Evolutionary conservation across 225 moss, liverwort and hornwort species (phyloP), one percentile per base, ranked within the genome.

Genomic region (Asterella californica): DNA sequence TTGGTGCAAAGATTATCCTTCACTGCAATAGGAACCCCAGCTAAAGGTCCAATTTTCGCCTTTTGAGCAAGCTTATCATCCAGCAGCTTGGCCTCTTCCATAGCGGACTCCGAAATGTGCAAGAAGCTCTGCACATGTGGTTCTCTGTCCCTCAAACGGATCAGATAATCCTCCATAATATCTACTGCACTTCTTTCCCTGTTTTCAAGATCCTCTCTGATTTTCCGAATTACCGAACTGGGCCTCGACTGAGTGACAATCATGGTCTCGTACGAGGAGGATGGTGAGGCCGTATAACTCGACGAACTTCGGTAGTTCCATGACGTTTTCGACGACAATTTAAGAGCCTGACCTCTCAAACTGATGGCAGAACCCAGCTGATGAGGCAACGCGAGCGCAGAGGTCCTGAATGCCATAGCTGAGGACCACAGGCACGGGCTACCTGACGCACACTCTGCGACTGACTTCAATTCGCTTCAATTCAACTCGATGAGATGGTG

Each of bases 1-100:
- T 85, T 88, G 1, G 97, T 99, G 63, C 97, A 95, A 4, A 99
- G 81, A 62, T 99, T 99, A 54, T 99, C 97, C 88, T 99, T 99
- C 82, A 93, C 92, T 0, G 91, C 97, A 22, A 99, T 76, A 45
- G 94, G 95, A 79, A 93, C 91, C 10, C 97, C 97, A 6, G 89
- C 90, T 65, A 99, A 78, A 18, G 79, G 46, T 5, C 94, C 97
- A 0, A 99, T 34, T 34, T 86, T 85, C 25, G 59, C 89, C 5
- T 90, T 89, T 19, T 80, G 83, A 30, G 88, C 88, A 38, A 93
- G 34, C 78, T 83, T 84, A 50, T 85, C 88, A 72, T 99, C 97
- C 80, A 99, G 24, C 21, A 88, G 83, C 82, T 90, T 90, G 67
- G 97, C 97, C 80, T 91, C 89, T 50, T 87, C 86, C 19, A 99